Evolutionary conservation across 345 rosid species (phyloP).

Genomic region (Carallia pectinifolia): DNA sequence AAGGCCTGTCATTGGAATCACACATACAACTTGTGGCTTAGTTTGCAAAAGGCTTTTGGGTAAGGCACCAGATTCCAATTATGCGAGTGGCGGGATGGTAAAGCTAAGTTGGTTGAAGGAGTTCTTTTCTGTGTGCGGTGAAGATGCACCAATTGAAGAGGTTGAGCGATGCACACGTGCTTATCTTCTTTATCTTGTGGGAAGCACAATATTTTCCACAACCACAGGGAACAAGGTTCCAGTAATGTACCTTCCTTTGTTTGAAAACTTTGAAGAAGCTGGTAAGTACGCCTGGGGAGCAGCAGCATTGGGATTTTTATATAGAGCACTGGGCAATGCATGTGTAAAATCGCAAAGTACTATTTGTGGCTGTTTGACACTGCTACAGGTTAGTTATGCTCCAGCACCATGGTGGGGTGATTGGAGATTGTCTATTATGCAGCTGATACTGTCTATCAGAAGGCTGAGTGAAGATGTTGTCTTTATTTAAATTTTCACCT

Average conservation of each 20-base stretch:
- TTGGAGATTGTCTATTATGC: slow-evolving; percentile 2
- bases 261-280: slow-evolving; percentile 74
- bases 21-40: slow-evolving; percentile 64
- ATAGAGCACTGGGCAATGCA: slow-evolving; percentile 97
- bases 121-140: slow-evolving; percentile 68
- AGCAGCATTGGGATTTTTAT: slow-evolving; percentile 85
- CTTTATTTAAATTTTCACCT: slow-evolving; percentile 13
- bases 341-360: slow-evolving; percentile 95
- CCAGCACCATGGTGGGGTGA: background rate
- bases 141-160: slow-evolving; percentile 54
- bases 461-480: slow-evolving; percentile 13
- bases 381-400: slow-evolving; percentile 62
- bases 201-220: slow-evolving; percentile 91
- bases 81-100: slow-evolving; percentile 99
- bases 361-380: slow-evolving; percentile 91
- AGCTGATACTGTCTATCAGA: background rate
- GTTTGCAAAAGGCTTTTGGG: slow-evolving; percentile 78
- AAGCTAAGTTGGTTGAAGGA: slow-evolving; percentile 97
- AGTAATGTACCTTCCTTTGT: slow-evolving; percentile 92
- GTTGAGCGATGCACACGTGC: slow-evolving; percentile 76
- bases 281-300: slow-evolving; percentile 95
- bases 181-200: slow-evolving; percentile 83
- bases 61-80: slow-evolving; percentile 58
- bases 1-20: slow-evolving; percentile 85
- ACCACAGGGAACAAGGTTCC: slow-evolving; percentile 98